Evolutionary conservation across 805 yeast species (phyloP).

Genomic region (Cyberlindnera euphorbiae): DNA sequence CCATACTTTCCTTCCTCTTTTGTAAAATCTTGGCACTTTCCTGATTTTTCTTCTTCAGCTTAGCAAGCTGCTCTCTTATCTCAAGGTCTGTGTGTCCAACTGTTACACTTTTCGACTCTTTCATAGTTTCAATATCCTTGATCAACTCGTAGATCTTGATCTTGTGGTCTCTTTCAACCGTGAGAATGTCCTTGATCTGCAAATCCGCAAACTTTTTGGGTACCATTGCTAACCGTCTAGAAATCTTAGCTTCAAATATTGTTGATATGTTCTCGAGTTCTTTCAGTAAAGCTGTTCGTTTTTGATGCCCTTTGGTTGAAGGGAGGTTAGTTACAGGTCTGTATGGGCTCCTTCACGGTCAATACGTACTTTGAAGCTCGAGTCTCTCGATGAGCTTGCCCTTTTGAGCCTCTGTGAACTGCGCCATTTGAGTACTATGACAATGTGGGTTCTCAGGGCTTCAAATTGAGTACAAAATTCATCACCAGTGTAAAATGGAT

Average conservation of each 20-base stretch:
- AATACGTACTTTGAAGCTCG: conserved; percentile 22
- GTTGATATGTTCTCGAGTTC: conserved; percentile 16
- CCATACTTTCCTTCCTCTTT: conserved; percentile 21
- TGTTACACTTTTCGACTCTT: neutral
- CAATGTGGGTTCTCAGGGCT: no score
- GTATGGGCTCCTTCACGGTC: neutral
- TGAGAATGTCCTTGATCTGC: conserved; percentile 21
- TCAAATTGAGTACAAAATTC: no score
- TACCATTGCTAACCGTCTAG: conserved; percentile 17
- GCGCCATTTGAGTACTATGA: no score
- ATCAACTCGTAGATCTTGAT: conserved; percentile 22
- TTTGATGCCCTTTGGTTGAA: conserved; percentile 16
- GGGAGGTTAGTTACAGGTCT: neutral
- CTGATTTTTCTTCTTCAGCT: conserved; percentile 13
- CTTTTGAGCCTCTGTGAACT: conserved; percentile 14
- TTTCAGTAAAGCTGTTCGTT: conserved; percentile 11
- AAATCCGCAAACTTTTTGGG: conserved; percentile 24
- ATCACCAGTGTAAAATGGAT: no score
- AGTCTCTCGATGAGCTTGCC: conserved; percentile 18
- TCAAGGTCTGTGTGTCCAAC: conserved; percentile 5
- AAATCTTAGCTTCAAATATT: conserved; percentile 21
- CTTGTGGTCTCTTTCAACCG: conserved; percentile 26
- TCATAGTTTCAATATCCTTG: conserved; percentile 16
- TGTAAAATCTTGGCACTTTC: conserved; percentile 12
- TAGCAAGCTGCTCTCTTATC: conserved; percentile 8